Evolutionary conservation across 2,329 filamentous ascomycete genomes (phyloP), one percentile per base, ranked within the genome.

Genomic region (Aspergillus brasiliensis): DNA sequence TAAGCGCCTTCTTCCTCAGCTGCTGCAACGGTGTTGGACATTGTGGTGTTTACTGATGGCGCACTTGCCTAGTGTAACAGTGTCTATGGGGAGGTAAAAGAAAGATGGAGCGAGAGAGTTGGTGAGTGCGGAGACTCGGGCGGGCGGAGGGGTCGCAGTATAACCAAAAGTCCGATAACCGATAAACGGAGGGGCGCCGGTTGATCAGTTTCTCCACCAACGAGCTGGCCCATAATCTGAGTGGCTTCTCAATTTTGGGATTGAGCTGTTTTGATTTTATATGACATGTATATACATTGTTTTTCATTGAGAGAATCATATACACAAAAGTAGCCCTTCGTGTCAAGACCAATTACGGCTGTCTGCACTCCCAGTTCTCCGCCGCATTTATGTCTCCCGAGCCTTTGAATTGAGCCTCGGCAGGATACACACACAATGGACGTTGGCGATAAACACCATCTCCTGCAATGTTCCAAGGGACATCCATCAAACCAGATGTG

Each of bases 1-100:
- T 63, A 71, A 13, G 62, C 56, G 21, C 34, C 44, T 44, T 62
- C 53, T 8, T 59, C 58, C 13, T 59, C 58, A 37, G 31, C 51
- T 27, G 56, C 8, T 11, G 52, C n/a, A n/a, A 28, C 52, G 51
- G 51, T 48, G 42, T 60, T 52, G 27, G 37, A 56, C 62, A 65
- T 65, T 38, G 25, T 47, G 56, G 51, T 37, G 17, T 31, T 17
- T 47, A 27, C 8, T 15, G 38, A 31, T 28, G 25, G 21, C 5
- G 13, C 25, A 3, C 17, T 48, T 25, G 10, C 17, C 44, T 28
- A n/a, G 15, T 13, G n/a, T 3, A 23, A 5, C 21, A 28, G 21
- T 17, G 23, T 25, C 23, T 28, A 25, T 46, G 46, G 46, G 13
- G 13, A 17, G 17, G n/a, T 49, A 17, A 15, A 15, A 34, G 4